Conservation (phyloP, 176 grass and related monocot genomes). For the Raddia guianensis region DNA sequence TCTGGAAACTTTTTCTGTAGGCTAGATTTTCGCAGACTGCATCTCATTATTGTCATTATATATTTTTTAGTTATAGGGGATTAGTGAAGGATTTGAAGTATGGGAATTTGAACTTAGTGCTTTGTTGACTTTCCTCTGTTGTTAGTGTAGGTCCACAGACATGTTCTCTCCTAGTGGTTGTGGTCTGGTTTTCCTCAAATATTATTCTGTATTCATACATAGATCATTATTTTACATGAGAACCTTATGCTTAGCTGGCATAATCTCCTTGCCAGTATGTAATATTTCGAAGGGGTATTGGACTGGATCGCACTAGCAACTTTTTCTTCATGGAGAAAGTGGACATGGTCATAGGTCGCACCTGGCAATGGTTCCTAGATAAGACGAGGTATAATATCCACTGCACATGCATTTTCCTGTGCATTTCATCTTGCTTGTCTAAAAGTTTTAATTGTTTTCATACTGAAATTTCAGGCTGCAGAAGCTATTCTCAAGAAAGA, state of each 20-base stretch:
- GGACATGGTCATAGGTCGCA: conserved; percentile 79
- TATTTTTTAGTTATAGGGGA: background rate
- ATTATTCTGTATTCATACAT: background rate
- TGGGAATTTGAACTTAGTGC: background rate
- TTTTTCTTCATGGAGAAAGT: conserved; percentile 97
- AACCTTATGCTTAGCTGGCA: conserved; percentile 26
- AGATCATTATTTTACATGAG: background rate
- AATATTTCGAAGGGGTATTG: conserved; percentile 94
- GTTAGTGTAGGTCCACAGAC: conserved; percentile 12
- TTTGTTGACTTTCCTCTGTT: conserved; percentile 24
- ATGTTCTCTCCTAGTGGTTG: background rate
- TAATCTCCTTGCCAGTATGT: conserved; percentile 67
- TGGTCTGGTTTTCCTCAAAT: background rate
- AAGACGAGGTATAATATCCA: conserved; percentile 73
- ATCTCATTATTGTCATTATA: conserved; percentile 10
- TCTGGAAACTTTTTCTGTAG: background rate
- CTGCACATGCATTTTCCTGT: conserved; percentile 18
- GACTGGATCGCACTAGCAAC: conserved; percentile 79
- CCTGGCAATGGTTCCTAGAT: conserved; percentile 76
- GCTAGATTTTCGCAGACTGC: background rate
- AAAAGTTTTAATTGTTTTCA: conserved; percentile 29
- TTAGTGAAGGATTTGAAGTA: background rate
- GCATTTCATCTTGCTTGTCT: conserved; percentile 33
- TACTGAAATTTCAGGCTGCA: conserved; percentile 57
- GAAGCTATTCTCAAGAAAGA: conserved; percentile 75